Base-by-base conservation (phyloP, 2,329 filamentous ascomycete genomes). In the Chaetothyriales sp. region DNA sequence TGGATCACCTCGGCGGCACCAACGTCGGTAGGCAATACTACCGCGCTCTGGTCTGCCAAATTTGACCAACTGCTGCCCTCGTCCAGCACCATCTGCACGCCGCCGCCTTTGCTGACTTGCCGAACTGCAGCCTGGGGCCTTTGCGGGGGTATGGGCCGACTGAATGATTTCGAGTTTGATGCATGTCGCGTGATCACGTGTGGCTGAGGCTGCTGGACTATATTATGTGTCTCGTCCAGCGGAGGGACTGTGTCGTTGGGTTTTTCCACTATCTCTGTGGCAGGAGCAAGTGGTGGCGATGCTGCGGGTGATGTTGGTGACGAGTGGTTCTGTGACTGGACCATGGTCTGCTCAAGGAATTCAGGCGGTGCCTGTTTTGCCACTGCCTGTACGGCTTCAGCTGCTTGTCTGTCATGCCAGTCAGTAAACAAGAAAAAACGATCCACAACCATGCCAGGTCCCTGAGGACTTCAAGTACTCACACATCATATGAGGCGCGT, bases 61-160 rank as follows among this genome's bases (percentile, higher is more conserved):
- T 94, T 86, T 46, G 84, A 89, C 90, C 89, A 96, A 66, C 84
- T 90, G 53, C 87, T 86, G 15, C 83, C 80, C 61, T 88, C 88
- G 60, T 94, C 89, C 39, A 96, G 76, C 18, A 92, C 89, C 60
- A 95, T 86, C 66, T 94, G 87, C 50, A 95, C 80, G 18, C 90
- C 90, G 49, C 89, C 89, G 2, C 83, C 79, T 61, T 86, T 82
- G 58, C 83, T 86, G 51, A 79, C 81, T 51, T 86, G 83, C 49
- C 86, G 77, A 53, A 82, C 81, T 25, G 78, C 78, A 57, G 67
- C 66, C 3, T 68, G 64, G 9, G 60, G 60, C 51, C 52, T 53
- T 19, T 61, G 63, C 26, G 61, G 66, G 2, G 61, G 62, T 22
- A 67, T 55, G 2, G 68, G 68, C 19, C 66, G 64, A 51, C 65